Percentiles rank a stretch among this genome's conserved stretches.
These are phyloP conservation scores for Inonotus hispidus DNA, from an alignment of 1,284 basidiomycete genomes.

Conservation along the genomic window DNA sequence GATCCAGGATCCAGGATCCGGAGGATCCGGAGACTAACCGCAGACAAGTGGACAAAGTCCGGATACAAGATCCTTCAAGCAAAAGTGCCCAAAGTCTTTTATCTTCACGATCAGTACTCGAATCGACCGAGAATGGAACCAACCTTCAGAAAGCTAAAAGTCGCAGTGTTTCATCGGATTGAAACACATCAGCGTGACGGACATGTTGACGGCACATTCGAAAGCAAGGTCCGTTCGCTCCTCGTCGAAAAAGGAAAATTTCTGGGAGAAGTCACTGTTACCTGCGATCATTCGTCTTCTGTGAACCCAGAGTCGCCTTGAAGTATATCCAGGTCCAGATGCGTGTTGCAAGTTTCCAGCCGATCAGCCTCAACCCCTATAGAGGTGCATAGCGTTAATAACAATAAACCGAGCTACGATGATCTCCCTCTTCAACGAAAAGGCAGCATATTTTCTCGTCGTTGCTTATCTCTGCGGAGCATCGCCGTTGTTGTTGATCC, in stretches of 20 bases:
- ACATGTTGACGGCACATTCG: no score
- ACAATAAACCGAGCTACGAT: background rate
- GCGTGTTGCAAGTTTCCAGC: background rate
- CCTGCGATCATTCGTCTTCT: background rate
- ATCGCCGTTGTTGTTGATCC: background rate
- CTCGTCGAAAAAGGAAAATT: background rate
- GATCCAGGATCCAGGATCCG: background rate
- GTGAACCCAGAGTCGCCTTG: background rate
- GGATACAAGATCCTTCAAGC: background rate
- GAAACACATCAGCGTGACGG: background rate
- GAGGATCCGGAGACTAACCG: no score
- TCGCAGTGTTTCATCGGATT: background rate
- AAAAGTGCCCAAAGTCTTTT: background rate
- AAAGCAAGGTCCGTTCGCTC: background rate
- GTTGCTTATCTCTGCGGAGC: background rate
- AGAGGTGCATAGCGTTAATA: background rate
- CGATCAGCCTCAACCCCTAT: background rate
- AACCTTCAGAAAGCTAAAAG: background rate
- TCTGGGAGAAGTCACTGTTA: background rate
- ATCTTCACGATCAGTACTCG: background rate
- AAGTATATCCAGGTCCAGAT: background rate
- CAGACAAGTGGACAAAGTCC: background rate
- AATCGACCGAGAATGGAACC: background rate
- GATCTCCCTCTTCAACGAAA: background rate
- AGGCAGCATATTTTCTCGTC: background rate